Base-by-base conservation (phyloP, 805 yeast species). In the Candida orba region DNA sequence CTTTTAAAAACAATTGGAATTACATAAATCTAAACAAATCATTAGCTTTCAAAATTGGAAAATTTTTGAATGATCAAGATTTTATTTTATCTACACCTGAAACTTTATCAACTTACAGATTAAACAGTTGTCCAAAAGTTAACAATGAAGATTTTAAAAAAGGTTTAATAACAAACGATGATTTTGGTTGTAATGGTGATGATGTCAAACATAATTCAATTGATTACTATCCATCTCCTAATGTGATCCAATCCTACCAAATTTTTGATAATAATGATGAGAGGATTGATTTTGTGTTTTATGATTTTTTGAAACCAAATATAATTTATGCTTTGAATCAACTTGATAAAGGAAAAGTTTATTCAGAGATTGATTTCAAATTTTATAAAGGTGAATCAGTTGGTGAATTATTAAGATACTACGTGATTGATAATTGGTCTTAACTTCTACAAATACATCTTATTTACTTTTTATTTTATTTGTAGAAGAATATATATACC, bases 121-220 rank as follows among this genome's bases (percentile, higher is more conserved):
- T 25, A 29, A 7, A 23, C 9, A 12, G 13, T 1, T 57, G 60
- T 40, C 52, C 51, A 4, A 36, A 40, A 18, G 34, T 49, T 14
- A 18, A 45, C n/a, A 33, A 45, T 8, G 41, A 45, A 6, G 56
- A 52, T 9, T 56, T 72, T 13, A 55, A 78, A 1, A 77, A 76
- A 47, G 99, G 99, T 0, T 85, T 84, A 53, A 80, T 79, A 0
- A 91, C 99, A 0, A 54, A 63, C 37, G 99, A 93, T 58, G 98
- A 91, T 56, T 71, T 73, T 52, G 99, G 97, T 0, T 63, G 69
- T 50, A 79, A 80, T 49, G 99, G 99, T 20, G 99, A 93, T 59
- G 98, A 85, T 67, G 72, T 88, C 33, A 53, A 79, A 44, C 90
- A 84, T 64, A 67, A 65, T 45, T 73, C 85, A 2, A 73, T 83